phyloP scores from a whole-genome alignment of 345 rosid species.

The Eucalyptus fibrosa region DNA sequence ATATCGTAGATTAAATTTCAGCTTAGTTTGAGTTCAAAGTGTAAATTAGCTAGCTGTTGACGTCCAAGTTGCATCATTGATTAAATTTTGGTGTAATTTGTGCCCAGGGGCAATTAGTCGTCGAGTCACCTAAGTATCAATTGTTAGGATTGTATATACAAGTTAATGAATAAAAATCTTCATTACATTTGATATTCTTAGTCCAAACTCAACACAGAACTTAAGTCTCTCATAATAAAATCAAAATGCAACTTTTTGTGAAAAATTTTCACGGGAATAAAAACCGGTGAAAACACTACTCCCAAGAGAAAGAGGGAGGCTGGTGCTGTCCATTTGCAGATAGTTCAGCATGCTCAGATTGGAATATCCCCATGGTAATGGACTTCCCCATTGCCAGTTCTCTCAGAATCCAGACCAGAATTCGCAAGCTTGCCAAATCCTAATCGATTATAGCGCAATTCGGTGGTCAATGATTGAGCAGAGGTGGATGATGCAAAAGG shows the following conservation, averaged over 20 bases:
- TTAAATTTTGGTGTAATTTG: not conserved
- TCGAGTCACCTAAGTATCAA: too few relatives aligned
- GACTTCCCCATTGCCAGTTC: conserved; percentile 3
- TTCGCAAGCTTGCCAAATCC: conserved; percentile 6
- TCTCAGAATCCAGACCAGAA: conserved; percentile 9
- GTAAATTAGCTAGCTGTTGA: too few relatives aligned
- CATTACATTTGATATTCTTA: not conserved
- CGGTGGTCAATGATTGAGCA: conserved; percentile 22
- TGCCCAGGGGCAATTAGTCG: too few relatives aligned
- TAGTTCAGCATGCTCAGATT: conserved; percentile 15
- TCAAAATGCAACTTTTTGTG: not conserved
- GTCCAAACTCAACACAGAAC: not conserved
- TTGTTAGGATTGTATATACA: too few relatives aligned
- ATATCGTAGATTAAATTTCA: too few relatives aligned
- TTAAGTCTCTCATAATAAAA: too few relatives aligned
- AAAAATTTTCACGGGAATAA: not conserved
- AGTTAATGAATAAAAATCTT: too few relatives aligned
- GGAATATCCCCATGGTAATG: conserved; percentile 13
- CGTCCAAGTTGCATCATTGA: not conserved
- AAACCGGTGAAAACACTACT: not conserved
- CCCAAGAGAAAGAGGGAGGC: conserved; percentile 46
- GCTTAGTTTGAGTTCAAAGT: too few relatives aligned
- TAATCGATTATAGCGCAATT: conserved; percentile 16
- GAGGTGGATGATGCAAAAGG: conserved; percentile 1
- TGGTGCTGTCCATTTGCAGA: conserved; percentile 28